These are phyloP conservation scores for Penicillium brevicompactum DNA, from an alignment of 2,329 filamentous ascomycete species.

Conservation along the genomic window DNA sequence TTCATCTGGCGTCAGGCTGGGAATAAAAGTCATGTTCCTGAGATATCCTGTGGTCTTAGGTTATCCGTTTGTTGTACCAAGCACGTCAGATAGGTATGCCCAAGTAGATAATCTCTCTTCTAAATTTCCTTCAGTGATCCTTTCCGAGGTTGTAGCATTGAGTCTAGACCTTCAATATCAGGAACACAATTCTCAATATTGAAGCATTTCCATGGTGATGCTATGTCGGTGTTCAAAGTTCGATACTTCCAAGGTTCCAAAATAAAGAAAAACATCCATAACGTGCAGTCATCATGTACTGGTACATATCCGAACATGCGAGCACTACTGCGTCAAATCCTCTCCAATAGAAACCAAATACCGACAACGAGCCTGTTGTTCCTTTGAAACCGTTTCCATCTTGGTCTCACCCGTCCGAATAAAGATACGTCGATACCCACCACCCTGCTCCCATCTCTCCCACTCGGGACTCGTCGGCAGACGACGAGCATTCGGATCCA, in stretches of 20 bases:
- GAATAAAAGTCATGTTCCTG: slow-evolving; percentile 23
- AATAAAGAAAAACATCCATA: no score
- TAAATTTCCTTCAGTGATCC: no score
- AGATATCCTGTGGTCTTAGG: neutral
- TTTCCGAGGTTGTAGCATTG: no score
- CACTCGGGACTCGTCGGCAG: slow-evolving; percentile 53
- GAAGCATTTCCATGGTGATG: no score
- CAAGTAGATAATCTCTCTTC: neutral
- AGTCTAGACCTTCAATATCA: no score
- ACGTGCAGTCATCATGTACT: no score
- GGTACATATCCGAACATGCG: neutral
- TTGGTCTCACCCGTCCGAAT: slow-evolving; percentile 47
- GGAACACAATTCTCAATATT: no score
- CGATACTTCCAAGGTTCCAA: no score
- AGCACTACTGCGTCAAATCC: slow-evolving; percentile 48
- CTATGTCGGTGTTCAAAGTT: neutral
- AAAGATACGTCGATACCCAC: slow-evolving; percentile 41
- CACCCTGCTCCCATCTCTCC: slow-evolving; percentile 46
- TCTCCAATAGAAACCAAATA: slow-evolving; percentile 55
- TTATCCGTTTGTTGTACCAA: no score
- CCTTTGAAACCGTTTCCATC: slow-evolving; percentile 50
- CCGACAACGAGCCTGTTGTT: slow-evolving; percentile 48
- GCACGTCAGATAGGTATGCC: neutral
- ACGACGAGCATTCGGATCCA: slow-evolving; percentile 65
- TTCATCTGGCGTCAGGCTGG: slow-evolving; percentile 23